Conservation (phyloP, 1,284 basidiomycete species). For the Leccinum insolens region DNA sequence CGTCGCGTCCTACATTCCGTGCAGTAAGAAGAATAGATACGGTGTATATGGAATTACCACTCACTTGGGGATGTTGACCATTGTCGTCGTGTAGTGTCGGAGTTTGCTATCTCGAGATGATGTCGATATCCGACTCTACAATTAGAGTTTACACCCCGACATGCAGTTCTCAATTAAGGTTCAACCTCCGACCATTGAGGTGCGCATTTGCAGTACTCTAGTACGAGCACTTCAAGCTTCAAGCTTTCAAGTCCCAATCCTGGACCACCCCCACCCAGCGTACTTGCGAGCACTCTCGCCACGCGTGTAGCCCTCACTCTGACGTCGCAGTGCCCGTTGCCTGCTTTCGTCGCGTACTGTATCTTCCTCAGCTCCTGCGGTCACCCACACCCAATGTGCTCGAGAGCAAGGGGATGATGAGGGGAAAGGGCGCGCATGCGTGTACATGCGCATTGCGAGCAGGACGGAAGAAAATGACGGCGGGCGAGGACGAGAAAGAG, state of each 20-base stretch:
- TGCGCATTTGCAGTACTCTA: no score
- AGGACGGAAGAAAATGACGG: no score
- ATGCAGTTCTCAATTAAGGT: not conserved
- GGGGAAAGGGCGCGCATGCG: not conserved
- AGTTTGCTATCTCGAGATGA: not conserved
- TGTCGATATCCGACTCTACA: not conserved
- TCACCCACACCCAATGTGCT: not conserved
- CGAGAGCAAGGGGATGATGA: not conserved
- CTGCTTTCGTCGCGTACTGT: not conserved
- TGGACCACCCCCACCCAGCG: no score
- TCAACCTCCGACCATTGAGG: not conserved
- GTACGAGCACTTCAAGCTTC: no score
- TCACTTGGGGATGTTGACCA: constrained; percentile 93
- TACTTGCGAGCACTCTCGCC: not conserved
- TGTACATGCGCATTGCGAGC: no score
- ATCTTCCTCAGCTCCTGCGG: not conserved
- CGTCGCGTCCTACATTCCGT: constrained; percentile 66
- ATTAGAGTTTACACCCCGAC: not conserved
- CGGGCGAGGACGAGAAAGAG: not conserved
- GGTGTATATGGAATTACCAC: constrained; percentile 33
- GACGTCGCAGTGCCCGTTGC: not conserved
- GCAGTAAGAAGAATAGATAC: constrained; percentile 23
- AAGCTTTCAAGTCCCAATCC: no score
- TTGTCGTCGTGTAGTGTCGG: constrained; percentile 42
- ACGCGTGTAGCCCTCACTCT: not conserved